Conservation (phyloP, 495 filamentous ascomycete species). For the Neurospora sp. region DNA sequence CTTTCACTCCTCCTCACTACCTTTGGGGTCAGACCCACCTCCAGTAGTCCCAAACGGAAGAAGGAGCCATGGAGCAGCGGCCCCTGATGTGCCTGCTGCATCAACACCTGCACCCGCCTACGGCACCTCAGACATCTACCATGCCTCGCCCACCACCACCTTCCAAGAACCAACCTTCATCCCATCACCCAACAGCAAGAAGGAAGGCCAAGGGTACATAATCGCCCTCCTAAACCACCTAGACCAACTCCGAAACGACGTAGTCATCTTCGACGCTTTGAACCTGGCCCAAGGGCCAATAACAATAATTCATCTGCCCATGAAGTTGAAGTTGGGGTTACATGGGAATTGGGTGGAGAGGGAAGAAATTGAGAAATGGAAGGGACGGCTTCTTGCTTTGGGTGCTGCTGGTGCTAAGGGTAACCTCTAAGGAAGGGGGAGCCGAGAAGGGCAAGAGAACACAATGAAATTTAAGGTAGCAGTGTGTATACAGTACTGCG, state of each 20-base stretch:
- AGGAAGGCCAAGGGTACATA: conserved; percentile 31
- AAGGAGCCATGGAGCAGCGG: neutral
- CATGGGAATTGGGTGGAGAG: conserved; percentile 42
- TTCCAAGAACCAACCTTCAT: conserved; percentile 53
- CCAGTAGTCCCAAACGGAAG: neutral
- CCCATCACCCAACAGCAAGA: conserved; percentile 4
- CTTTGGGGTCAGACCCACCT: no score
- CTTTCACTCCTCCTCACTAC: conserved; percentile 4
- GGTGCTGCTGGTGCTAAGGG: conserved; percentile 13
- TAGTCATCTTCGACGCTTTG: conserved; percentile 40
- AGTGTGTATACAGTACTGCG: no score
- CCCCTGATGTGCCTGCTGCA: no score
- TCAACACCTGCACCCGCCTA: neutral
- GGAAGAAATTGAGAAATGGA: conserved; percentile 35
- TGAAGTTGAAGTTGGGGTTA: conserved; percentile 33
- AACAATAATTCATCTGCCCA: conserved; percentile 35
- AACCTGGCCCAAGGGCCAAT: conserved; percentile 33
- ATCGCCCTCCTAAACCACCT: conserved; percentile 46
- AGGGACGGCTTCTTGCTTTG: conserved; percentile 21
- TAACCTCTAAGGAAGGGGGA: neutral
- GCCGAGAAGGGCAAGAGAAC: no score
- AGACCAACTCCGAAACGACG: conserved; percentile 38
- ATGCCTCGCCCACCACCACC: conserved; percentile 37
- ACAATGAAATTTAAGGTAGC: no score
- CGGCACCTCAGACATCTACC: conserved; percentile 31